These are phyloP conservation scores for Dryas octopetala DNA, from an alignment of 306 rosid species.

Conservation along the genomic window DNA sequence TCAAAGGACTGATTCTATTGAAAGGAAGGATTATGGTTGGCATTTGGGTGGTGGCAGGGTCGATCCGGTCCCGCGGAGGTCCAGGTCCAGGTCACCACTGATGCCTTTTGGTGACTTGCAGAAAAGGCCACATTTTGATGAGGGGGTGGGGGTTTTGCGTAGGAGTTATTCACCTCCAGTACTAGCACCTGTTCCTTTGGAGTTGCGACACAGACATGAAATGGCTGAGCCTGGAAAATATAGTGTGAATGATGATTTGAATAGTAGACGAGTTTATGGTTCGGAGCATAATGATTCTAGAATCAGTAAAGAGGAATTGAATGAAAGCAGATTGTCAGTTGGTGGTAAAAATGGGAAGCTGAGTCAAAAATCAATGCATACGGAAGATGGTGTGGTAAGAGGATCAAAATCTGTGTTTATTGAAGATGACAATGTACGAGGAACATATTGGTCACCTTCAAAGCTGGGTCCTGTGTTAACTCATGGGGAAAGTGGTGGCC, in stretches of 20 bases:
- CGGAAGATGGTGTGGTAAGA: constrained; percentile 39
- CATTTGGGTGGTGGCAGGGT: constrained; percentile 48
- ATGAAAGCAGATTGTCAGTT: constrained; percentile 40
- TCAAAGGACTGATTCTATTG: constrained; percentile 42
- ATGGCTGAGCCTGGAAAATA: constrained; percentile 31
- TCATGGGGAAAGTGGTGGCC: constrained; percentile 41
- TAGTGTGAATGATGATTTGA: constrained; percentile 39
- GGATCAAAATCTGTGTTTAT: constrained; percentile 23
- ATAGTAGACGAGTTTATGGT: constrained; percentile 27
- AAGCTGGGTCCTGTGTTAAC: constrained; percentile 31
- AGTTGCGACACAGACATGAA: constrained; percentile 46
- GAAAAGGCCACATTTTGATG: constrained; percentile 52
- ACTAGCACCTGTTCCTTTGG: constrained; percentile 28
- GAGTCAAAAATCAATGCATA: constrained; percentile 42
- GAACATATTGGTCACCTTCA: constrained; percentile 46
- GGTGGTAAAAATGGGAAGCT: constrained; percentile 39
- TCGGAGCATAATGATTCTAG: constrained; percentile 35
- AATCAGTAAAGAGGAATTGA: constrained; percentile 44
- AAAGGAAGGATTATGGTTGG: constrained; percentile 59
- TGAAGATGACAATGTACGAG: constrained; percentile 34
- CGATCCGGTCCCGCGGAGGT: constrained; percentile 39
- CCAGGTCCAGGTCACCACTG: constrained; percentile 56
- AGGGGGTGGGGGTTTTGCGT: constrained; percentile 29
- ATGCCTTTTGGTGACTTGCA: constrained; percentile 38
- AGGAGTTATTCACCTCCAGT: constrained; percentile 51